A percentile compares a stretch with the other conserved stretches of the same genome.
phyloP scores from a whole-genome alignment of 345 rosid genomes.

The Odontarrhena argentea region DNA sequence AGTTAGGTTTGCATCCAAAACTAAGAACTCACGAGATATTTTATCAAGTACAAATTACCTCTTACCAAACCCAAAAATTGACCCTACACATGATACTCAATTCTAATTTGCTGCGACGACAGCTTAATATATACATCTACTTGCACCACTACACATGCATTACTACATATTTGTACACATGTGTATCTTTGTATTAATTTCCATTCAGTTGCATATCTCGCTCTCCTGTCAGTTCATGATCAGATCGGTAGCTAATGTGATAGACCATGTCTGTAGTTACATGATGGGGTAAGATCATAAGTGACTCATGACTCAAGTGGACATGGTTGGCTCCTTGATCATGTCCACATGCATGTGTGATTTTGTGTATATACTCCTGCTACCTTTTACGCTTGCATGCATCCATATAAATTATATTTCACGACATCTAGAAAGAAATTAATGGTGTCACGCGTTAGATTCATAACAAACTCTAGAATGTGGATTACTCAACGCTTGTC shows the following conservation, averaged over 20 bases:
- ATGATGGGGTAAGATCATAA: constrained; percentile 26
- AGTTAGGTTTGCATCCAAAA: constrained; percentile 29
- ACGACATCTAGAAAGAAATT: background rate
- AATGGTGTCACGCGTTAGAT: background rate
- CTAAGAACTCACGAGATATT: constrained; percentile 23
- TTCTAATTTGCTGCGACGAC: constrained; percentile 20
- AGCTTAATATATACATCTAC: constrained; percentile 26
- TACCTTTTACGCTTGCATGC: constrained; percentile 24
- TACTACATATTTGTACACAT: constrained; percentile 18
- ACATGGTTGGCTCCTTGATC: constrained; percentile 13
- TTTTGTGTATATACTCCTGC: constrained; percentile 9
- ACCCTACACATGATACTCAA: constrained; percentile 29
- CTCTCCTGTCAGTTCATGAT: constrained; percentile 31
- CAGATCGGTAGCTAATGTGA: constrained; percentile 33
- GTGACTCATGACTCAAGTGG: constrained; percentile 29
- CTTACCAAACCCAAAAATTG: constrained; percentile 32
- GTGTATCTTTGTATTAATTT: constrained; percentile 20
- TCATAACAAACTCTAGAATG: too few species aligned
- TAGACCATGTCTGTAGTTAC: constrained; percentile 26
- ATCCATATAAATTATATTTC: background rate
- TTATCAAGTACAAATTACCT: constrained; percentile 30
- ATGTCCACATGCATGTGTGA: constrained; percentile 8
- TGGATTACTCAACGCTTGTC: too few species aligned
- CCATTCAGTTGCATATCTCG: constrained; percentile 20
- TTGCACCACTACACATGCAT: constrained; percentile 39